These are phyloP conservation scores for Apiospora rasikravindrae DNA, from an alignment of 2,329 filamentous ascomycete genomes.

Conservation along the genomic window DNA sequence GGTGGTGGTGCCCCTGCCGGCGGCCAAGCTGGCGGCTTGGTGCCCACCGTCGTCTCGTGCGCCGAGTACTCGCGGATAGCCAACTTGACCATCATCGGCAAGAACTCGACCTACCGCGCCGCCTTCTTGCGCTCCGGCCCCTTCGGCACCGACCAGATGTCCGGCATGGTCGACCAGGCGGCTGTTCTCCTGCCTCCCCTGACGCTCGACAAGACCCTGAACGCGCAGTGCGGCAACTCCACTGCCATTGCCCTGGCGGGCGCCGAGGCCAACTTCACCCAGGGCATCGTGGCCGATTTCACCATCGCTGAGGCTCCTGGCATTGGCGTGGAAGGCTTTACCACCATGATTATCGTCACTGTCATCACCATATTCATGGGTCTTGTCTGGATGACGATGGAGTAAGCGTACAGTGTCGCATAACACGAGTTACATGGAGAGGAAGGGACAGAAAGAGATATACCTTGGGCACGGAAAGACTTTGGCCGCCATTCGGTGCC, in stretches of 20 bases:
- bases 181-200: slow-evolving; percentile 43
- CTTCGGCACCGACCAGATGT: slow-evolving; percentile 45
- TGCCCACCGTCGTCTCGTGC: slow-evolving; percentile 19
- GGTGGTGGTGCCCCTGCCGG: neutral
- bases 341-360: slow-evolving; percentile 1
- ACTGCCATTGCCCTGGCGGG: slow-evolving; percentile 49
- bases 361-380: slow-evolving; percentile 8
- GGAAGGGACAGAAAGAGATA: neutral
- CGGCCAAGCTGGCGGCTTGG: neutral
- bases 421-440: neutral
- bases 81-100: slow-evolving; percentile 52
- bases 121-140: slow-evolving; percentile 50
- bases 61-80: slow-evolving; percentile 35
- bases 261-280: slow-evolving; percentile 50
- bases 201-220: slow-evolving; percentile 46
- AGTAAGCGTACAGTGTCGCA: neutral
- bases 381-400: neutral
- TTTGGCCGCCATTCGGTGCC: neutral
- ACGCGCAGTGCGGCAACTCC: slow-evolving; percentile 51
- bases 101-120: slow-evolving; percentile 51
- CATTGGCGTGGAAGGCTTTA: slow-evolving; percentile 23
- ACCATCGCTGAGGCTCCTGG: slow-evolving; percentile 37
- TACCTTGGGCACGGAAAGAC: neutral
- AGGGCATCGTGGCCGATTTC: slow-evolving; percentile 45
- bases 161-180: slow-evolving; percentile 48